phyloP scores from a whole-genome alignment of 257 asterid genomes.

The Solanum lycopersicoides region DNA sequence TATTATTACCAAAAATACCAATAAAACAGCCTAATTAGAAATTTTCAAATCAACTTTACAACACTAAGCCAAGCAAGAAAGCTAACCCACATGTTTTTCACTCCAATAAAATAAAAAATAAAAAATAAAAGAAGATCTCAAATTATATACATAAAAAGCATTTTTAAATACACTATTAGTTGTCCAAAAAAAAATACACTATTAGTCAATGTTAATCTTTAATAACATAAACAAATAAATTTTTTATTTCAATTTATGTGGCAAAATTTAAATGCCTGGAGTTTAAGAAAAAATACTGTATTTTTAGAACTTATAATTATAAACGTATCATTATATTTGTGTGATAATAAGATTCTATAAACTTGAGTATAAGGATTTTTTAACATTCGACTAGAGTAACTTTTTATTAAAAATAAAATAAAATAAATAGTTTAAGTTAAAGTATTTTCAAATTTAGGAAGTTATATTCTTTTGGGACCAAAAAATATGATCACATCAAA shows the following conservation, averaged over 20 bases:
- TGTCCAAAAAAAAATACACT: background rate
- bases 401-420: background rate
- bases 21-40: background rate
- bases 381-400: background rate
- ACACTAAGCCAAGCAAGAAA: constrained; percentile 3
- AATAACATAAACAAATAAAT: background rate
- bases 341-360: background rate
- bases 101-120: background rate
- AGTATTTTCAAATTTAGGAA: too few relatives aligned
- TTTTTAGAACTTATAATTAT: background rate
- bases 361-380: background rate
- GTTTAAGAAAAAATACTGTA: background rate
- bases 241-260: background rate
- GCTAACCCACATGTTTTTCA: constrained; percentile 2
- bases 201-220: background rate
- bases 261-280: background rate
- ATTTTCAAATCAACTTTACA: background rate
- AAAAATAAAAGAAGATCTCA: background rate
- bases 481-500: too few relatives aligned
- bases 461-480: too few relatives aligned
- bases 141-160: too few relatives aligned
- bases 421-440: too few relatives aligned
- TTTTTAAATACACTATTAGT: background rate
- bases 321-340: background rate
- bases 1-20: background rate